Conservation (phyloP, 2,329 filamentous ascomycete genomes). For the Xenosphaeropsis pyriputrescens region DNA sequence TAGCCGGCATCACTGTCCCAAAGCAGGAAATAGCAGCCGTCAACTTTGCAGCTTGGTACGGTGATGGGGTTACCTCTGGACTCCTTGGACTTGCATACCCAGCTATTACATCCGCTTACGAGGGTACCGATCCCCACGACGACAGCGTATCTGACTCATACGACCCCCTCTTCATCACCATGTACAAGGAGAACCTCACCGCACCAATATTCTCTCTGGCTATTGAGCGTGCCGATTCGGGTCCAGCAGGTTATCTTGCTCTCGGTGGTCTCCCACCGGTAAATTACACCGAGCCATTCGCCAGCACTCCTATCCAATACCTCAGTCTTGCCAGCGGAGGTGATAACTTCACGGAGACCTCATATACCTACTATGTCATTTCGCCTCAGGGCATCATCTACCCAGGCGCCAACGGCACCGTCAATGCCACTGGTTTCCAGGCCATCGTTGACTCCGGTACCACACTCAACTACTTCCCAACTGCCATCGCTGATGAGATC, state of each 20-base stretch:
- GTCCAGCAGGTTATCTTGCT: slow-evolving; percentile 27
- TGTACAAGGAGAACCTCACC: slow-evolving; percentile 27
- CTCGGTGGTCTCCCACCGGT: slow-evolving; percentile 33
- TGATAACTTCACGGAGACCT: no score
- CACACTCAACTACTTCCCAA: slow-evolving; percentile 25
- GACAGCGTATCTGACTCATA: slow-evolving; percentile 21
- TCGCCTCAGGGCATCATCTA: no score
- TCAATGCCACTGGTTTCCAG: slow-evolving; percentile 38
- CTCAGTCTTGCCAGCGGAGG: no score
- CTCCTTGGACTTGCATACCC: slow-evolving; percentile 35
- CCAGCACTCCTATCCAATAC: slow-evolving; percentile 5
- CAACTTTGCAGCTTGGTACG: slow-evolving; percentile 24
- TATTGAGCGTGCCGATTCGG: slow-evolving; percentile 19
- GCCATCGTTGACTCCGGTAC: slow-evolving; percentile 29
- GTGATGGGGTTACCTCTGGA: slow-evolving; percentile 29
- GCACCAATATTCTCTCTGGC: slow-evolving; percentile 32
- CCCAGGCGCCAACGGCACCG: slow-evolving; percentile 16
- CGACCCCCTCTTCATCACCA: slow-evolving; percentile 32
- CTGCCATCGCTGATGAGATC: slow-evolving; percentile 19
- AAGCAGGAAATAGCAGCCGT: slow-evolving; percentile 31
- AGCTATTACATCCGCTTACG: slow-evolving; percentile 19
- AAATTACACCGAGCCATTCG: slow-evolving; percentile 7
- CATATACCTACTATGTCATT: no score
- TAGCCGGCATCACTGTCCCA: slow-evolving; percentile 28
- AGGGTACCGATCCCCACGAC: slow-evolving; percentile 17